Percentiles rank a stretch among this genome's conserved stretches.
Evolutionary conservation across 192 early-diverging fungal genomes (phyloP).

Genomic region (Spizellomyces sp.): DNA sequence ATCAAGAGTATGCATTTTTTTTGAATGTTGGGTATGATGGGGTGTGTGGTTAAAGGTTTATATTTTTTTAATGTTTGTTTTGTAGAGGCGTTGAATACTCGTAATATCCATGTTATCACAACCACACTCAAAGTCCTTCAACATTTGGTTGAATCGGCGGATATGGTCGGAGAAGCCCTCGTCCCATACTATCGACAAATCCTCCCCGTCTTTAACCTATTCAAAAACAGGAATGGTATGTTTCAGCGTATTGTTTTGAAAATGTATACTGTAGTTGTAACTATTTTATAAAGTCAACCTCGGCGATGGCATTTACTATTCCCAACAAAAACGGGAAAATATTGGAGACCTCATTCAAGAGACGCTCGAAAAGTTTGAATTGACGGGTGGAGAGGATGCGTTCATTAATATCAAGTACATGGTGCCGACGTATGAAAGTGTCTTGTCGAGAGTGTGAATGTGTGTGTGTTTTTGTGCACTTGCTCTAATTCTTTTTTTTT

Average conservation of each 20-base stretch:
- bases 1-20: conserved; percentile 53
- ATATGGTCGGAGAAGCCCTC: conserved; percentile 67
- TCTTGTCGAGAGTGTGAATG: conserved; percentile 37
- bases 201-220: conserved; percentile 64
- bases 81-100: conserved; percentile 65
- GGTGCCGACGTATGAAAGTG: conserved; percentile 53
- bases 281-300: too few species aligned
- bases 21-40: neutral
- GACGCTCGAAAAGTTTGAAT: conserved; percentile 66
- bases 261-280: too few species aligned
- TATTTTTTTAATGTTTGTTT: neutral
- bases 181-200: conserved; percentile 69
- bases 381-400: conserved; percentile 66
- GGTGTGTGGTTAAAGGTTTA: neutral
- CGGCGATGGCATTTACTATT: conserved; percentile 67
- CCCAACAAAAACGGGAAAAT: conserved; percentile 67
- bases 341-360: conserved; percentile 69
- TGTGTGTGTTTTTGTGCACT: too few species aligned
- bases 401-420: conserved; percentile 74
- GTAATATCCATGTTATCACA: conserved; percentile 64
- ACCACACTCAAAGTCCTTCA: conserved; percentile 64
- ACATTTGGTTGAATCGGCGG: conserved; percentile 64
- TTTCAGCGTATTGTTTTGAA: too few species aligned
- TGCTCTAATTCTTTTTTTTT: too few species aligned
- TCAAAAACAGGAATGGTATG: conserved; percentile 64